These are phyloP conservation scores for Achaetomiella virescens DNA, from an alignment of 495 filamentous ascomycete genomes.

Conservation along the genomic window DNA sequence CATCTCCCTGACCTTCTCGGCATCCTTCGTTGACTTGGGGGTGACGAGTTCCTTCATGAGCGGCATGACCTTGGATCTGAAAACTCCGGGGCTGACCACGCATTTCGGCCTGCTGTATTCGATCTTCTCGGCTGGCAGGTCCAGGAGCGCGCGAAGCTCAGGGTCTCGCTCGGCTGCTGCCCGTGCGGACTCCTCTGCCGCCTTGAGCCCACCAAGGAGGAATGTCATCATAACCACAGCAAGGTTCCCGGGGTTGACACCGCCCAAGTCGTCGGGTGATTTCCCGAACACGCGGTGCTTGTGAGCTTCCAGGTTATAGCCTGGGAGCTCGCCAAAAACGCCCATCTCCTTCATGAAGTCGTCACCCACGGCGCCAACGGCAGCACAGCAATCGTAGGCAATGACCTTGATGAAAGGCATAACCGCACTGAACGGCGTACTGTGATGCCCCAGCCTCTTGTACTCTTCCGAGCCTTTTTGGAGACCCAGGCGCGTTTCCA, in stretches of 20 bases:
- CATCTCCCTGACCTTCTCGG: background rate
- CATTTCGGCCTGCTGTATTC: no score
- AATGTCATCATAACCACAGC: slow-evolving; percentile 1
- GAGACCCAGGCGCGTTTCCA: slow-evolving; percentile 11
- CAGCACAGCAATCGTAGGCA: slow-evolving; percentile 20
- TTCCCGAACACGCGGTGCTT: slow-evolving; percentile 16
- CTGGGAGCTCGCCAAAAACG: slow-evolving; percentile 1
- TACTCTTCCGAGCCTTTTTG: background rate
- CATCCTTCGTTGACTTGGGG: background rate
- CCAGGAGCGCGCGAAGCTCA: no score
- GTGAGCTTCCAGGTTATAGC: slow-evolving; percentile 8
- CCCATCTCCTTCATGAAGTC: slow-evolving; percentile 13
- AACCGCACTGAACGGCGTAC: background rate
- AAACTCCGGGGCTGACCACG: no score
- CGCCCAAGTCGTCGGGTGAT: slow-evolving; percentile 1
- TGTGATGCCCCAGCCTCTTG: background rate
- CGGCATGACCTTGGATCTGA: background rate
- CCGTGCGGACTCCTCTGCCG: background rate
- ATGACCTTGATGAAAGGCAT: slow-evolving; percentile 9
- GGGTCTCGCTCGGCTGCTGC: background rate
- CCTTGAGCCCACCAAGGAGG: slow-evolving; percentile 7
- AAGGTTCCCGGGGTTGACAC: background rate
- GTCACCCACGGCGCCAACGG: slow-evolving; percentile 20
- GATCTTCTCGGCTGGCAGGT: no score
- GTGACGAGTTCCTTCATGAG: background rate